Base-by-base conservation (phyloP, 345 rosid genomes). In the Boechera retrofracta region DNA sequence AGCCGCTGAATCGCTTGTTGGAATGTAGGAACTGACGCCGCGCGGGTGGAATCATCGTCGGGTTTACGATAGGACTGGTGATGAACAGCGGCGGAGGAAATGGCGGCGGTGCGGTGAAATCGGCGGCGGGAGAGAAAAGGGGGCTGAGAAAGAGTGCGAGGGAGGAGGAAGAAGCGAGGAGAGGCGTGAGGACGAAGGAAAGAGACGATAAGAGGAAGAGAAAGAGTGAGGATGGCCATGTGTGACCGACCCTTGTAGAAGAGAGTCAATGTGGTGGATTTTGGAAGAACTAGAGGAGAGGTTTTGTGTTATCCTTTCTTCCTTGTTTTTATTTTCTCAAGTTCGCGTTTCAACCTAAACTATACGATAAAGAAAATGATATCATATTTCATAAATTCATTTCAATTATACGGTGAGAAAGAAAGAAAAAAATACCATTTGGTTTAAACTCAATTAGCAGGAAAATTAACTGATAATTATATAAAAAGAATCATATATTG, bases 1-100 rank as follows among this genome's bases (percentile, higher is more conserved):
- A 94, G 98, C 10, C 97, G 88, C 63, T 92, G 98, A 81, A 94
- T 92, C 28, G 98, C 98, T 60, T 90, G 96, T 69, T 94, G 98
- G 71, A 92, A 94, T 33, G 97, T 92, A 35, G 86, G 95, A 63
- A 84, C 74, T 2, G 85, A 79, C 32, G 77, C 31, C 28, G 82
- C 79, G 26, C 48, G 82, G 5, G 67, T 77, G 8, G 42, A 67
- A 57, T 79, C 78, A 39, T 78, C 48, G 0, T 70, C 29, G 9
- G 76, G 58, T 13, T 81, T 82, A 2, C 84, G 67, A n/a, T 86
- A 72, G 38, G 89, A 77, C 56, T 57, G 77, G 16, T 67, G 88
- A 31, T 82, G 85, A 58, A 74, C 48, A 3, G 82, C 74, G 36
- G 83, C 77, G 35, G 89, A 79, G 62, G 86, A 85, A 71, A 77